phyloP scores from a whole-genome alignment of 2,329 filamentous ascomycete genomes.

The Salinomyces thailandicus region DNA sequence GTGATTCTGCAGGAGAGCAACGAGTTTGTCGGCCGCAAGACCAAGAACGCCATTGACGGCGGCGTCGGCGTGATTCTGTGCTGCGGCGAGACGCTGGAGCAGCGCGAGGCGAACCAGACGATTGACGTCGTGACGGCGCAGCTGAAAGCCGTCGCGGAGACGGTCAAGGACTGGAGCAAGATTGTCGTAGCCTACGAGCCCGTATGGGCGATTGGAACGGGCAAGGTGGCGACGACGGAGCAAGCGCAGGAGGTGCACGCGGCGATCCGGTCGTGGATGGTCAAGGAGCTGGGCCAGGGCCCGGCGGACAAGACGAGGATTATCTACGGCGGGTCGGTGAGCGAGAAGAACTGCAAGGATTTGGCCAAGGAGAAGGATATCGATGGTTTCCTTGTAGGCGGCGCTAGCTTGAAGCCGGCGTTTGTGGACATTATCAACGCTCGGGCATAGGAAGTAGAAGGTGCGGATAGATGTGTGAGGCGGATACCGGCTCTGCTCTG shows the following conservation, averaged over 20 bases:
- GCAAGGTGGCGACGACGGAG: constrained; percentile 79
- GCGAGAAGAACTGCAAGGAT: constrained; percentile 95
- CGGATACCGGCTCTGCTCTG: no score
- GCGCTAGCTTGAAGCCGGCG: constrained; percentile 91
- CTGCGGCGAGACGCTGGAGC: constrained; percentile 90
- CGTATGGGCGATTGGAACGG: constrained; percentile 89
- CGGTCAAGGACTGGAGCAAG: constrained; percentile 80
- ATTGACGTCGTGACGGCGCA: constrained; percentile 77
- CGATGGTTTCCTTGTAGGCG: constrained; percentile 94
- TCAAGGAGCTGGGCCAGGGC: constrained; percentile 60
- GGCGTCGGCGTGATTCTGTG: constrained; percentile 90
- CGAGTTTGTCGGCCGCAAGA: constrained; percentile 78
- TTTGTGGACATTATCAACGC: constrained; percentile 66
- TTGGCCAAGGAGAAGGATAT: constrained; percentile 88
- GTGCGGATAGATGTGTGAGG: no score
- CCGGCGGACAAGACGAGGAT: constrained; percentile 82
- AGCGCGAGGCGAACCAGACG: constrained; percentile 77
- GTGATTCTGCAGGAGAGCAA: constrained; percentile 82
- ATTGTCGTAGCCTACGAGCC: constrained; percentile 97
- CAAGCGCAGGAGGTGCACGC: constrained; percentile 92
- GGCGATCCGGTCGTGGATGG: constrained; percentile 81
- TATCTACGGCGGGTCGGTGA: constrained; percentile 93
- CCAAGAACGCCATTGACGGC: constrained; percentile 80
- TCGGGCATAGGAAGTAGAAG: constrained; percentile 24
- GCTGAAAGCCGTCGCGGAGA: constrained; percentile 69